These are phyloP conservation scores for Fagopyrum homotropicum DNA, from an alignment of 148 eudicot species.

Conservation along the genomic window DNA sequence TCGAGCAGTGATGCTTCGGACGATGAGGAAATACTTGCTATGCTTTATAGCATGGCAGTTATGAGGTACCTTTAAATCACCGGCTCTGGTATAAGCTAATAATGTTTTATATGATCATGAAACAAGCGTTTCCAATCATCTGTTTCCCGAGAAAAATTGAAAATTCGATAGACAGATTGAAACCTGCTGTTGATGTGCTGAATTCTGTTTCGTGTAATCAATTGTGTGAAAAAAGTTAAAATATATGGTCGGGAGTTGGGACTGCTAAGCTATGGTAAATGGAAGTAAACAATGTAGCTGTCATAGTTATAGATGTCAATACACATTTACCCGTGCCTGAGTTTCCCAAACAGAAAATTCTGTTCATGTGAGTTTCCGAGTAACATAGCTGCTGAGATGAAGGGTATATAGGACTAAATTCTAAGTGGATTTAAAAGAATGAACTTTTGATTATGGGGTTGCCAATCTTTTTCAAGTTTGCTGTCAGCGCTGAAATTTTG, in stretches of 20 bases:
- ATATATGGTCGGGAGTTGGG: background rate
- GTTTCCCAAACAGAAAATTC: too few relatives aligned
- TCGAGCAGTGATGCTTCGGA: constrained; percentile 23
- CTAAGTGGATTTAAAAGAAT: background rate
- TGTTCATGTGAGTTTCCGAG: too few relatives aligned
- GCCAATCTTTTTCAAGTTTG: background rate
- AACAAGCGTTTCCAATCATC: background rate
- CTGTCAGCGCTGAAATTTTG: background rate
- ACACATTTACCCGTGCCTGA: too few relatives aligned
- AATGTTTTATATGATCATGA: background rate
- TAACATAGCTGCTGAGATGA: background rate
- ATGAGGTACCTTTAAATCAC: constrained; percentile 41
- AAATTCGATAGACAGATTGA: background rate
- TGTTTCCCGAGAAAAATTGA: background rate
- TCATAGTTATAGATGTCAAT: too few relatives aligned
- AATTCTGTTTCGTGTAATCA: background rate
- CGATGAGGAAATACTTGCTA: constrained; percentile 62
- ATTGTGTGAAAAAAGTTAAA: background rate
- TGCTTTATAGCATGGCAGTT: constrained; percentile 80
- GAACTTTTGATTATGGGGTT: background rate
- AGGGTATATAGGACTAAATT: background rate
- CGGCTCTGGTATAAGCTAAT: constrained; percentile 5
- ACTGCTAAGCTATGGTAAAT: background rate
- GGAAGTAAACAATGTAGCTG: too few relatives aligned
- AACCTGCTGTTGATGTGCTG: background rate